Evolutionary conservation across 306 rosid genomes (phyloP).

Genomic region (Carpinus viminea): DNA sequence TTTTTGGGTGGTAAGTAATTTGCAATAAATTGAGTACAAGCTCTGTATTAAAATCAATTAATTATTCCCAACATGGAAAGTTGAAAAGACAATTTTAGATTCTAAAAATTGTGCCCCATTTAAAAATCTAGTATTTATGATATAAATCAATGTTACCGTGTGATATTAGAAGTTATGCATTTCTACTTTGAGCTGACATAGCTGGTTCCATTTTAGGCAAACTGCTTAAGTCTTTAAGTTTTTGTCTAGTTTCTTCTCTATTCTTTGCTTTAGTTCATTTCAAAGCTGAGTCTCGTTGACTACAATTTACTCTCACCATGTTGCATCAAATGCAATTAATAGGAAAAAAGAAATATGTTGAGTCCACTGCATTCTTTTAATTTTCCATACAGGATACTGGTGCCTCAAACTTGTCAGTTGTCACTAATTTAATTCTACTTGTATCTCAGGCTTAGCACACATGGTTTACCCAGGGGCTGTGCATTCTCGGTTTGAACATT

Average conservation of each 20-base stretch:
- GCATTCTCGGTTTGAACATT: slow-evolving; percentile 58
- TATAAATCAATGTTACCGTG: background rate
- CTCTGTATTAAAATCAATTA: background rate
- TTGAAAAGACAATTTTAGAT: background rate
- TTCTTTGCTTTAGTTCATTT: background rate
- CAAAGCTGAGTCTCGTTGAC: background rate
- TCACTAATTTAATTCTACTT: slow-evolving; percentile 6
- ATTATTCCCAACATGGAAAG: background rate
- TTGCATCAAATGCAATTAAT: background rate
- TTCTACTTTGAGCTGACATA: background rate
- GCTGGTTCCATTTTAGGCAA: background rate
- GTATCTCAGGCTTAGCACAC: slow-evolving; percentile 40
- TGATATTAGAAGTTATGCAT: background rate
- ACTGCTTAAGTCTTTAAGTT: background rate
- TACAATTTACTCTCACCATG: background rate
- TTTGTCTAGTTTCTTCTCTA: background rate
- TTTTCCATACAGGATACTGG: background rate
- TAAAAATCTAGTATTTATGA: background rate
- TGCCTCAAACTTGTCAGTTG: slow-evolving; percentile 9
- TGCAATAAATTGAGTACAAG: background rate
- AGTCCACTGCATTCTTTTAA: background rate
- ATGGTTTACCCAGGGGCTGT: slow-evolving; percentile 63
- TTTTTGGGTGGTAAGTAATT: background rate
- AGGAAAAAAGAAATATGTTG: background rate
- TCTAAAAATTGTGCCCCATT: background rate